Percentiles rank a stretch among this genome's conserved stretches.
These are phyloP conservation scores for Solanum clarkiae DNA, from an alignment of 257 asterid species.

Conservation along the genomic window DNA sequence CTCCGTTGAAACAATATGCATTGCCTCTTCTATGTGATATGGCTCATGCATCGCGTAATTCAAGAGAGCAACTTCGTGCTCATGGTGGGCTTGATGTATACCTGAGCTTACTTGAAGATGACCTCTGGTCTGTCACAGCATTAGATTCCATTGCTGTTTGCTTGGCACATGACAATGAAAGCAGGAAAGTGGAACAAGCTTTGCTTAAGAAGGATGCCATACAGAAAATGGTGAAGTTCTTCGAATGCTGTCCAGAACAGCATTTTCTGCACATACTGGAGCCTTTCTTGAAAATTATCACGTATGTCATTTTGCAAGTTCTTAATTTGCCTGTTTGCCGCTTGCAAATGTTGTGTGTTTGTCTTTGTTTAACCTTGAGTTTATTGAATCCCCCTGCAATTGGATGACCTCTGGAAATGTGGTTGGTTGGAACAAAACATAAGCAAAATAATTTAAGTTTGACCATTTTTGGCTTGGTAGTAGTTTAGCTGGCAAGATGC, in stretches of 20 bases:
- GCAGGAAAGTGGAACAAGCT: constrained; percentile 87
- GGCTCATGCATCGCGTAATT: constrained; percentile 98
- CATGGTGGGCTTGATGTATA: constrained; percentile 95
- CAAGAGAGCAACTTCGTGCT: constrained; percentile 97
- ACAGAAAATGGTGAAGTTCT: constrained; percentile 84
- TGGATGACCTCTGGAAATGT: neutral
- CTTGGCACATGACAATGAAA: constrained; percentile 94
- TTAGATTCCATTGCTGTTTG: constrained; percentile 96
- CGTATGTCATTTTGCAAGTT: constrained; percentile 41
- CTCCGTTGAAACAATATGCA: constrained; percentile 84
- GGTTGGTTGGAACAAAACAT: neutral
- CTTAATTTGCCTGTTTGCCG: neutral
- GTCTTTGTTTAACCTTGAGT: neutral
- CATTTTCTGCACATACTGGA: constrained; percentile 93
- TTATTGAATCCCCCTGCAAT: neutral
- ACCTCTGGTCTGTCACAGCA: constrained; percentile 92
- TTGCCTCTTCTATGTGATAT: constrained; percentile 92
- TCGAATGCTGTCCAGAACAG: constrained; percentile 85
- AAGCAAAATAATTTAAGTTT: neutral
- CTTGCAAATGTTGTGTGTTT: neutral
- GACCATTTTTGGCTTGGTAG: neutral
- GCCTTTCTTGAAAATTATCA: constrained; percentile 92
- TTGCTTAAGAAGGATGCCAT: constrained; percentile 82
- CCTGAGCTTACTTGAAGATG: constrained; percentile 91
- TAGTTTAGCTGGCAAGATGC: neutral